These are phyloP conservation scores for Dactylellina parvicollis DNA, from an alignment of 2,329 filamentous ascomycete species.

Conservation along the genomic window DNA sequence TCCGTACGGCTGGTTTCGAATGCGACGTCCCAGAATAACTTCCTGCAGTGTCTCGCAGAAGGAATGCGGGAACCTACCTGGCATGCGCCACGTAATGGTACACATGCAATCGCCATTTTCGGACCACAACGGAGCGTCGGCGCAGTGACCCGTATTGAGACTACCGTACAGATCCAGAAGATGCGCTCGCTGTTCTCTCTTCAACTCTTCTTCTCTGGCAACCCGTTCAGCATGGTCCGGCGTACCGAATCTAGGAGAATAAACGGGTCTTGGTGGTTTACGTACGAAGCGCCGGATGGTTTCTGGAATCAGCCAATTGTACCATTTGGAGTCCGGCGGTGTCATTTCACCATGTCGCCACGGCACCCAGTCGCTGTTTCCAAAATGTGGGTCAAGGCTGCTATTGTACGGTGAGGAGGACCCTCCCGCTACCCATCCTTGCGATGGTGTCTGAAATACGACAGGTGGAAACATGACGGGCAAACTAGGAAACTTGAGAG, in stretches of 20 bases:
- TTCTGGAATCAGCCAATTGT: constrained; percentile 24
- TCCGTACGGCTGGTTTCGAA: neutral
- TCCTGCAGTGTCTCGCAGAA: constrained; percentile 21
- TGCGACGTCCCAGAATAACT: neutral
- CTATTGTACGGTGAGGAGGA: neutral
- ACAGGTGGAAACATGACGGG: neutral
- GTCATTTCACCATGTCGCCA: constrained; percentile 20
- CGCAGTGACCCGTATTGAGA: constrained; percentile 37
- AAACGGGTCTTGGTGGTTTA: neutral
- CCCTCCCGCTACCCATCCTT: too few relatives aligned
- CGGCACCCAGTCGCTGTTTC: neutral
- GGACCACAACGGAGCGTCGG: constrained; percentile 17
- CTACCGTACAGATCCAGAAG: constrained; percentile 3
- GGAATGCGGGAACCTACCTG: constrained; percentile 33
- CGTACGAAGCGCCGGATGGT: constrained; percentile 9
- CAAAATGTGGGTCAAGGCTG: neutral
- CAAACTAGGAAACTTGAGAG: neutral
- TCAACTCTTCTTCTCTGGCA: neutral
- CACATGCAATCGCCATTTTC: constrained; percentile 48
- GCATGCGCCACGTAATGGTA: constrained; percentile 37
- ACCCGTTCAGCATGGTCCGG: too few relatives aligned
- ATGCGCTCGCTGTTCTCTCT: neutral
- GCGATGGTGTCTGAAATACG: too few relatives aligned
- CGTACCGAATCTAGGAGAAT: too few relatives aligned
- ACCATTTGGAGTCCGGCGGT: constrained; percentile 1